These are phyloP conservation scores for Gracilaria vermiculophylla DNA, from an alignment of 23 red algal genomes.

Conservation along the genomic window DNA sequence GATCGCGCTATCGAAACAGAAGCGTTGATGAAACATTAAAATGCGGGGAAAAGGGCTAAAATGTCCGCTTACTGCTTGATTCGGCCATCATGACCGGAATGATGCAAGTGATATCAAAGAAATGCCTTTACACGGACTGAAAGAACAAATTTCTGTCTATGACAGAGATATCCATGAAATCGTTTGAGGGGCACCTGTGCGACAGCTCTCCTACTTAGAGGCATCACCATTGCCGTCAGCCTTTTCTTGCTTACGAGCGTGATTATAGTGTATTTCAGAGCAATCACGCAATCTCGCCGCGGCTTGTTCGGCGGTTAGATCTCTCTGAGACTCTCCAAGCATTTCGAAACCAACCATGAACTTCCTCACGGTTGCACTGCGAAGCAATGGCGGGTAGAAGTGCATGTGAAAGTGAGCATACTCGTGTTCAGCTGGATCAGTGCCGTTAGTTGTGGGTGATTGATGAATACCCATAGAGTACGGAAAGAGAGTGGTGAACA, in stretches of 20 bases:
- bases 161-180: too few relatives aligned
- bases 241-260: slow-evolving; percentile 3
- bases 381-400: slow-evolving; percentile 94
- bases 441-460: slow-evolving; percentile 61
- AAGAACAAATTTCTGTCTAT: neutral
- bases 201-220: neutral
- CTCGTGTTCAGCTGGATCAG: slow-evolving; percentile 38
- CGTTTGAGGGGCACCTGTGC: neutral
- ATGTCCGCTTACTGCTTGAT: too few relatives aligned
- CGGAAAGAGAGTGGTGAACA: slow-evolving; percentile 88
- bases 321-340: slow-evolving; percentile 94
- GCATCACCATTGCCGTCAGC: neutral
- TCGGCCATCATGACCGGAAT: too few relatives aligned
- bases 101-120: neutral
- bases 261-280: slow-evolving; percentile 84
- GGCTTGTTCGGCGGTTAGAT: slow-evolving; percentile 96
- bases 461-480: slow-evolving; percentile 97
- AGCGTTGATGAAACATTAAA: neutral
- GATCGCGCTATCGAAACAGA: slow-evolving; percentile 2
- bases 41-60: too few relatives aligned
- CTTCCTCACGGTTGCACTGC: slow-evolving; percentile 91
- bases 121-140: neutral
- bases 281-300: slow-evolving; percentile 71
- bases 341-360: slow-evolving; percentile 99
- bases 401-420: slow-evolving; percentile 89